These are phyloP conservation scores for Thelephora terrestris DNA, from an alignment of 1,284 basidiomycete genomes.

Conservation along the genomic window DNA sequence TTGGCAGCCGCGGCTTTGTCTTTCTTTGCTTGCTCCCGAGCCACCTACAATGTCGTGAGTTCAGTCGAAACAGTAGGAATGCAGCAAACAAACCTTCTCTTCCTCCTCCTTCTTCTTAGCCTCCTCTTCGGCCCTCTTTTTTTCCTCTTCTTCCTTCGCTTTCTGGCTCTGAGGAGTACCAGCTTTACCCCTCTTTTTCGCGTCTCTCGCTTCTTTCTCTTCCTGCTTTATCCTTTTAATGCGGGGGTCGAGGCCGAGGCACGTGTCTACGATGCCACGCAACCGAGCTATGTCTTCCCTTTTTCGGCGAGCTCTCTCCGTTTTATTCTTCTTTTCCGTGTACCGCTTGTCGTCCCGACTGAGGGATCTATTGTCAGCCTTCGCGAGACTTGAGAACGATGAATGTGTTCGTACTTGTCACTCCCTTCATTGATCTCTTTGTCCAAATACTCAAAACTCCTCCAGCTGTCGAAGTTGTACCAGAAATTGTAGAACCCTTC, in stretches of 20 bases:
- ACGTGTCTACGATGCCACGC: constrained; percentile 80
- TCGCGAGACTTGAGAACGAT: constrained; percentile 1
- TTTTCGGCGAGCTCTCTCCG: constrained; percentile 91
- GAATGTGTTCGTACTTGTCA: constrained; percentile 57
- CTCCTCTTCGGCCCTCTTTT: constrained; percentile 64
- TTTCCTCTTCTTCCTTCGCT: constrained; percentile 65
- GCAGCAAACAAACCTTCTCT: constrained; percentile 39
- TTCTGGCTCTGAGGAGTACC: constrained; percentile 38
- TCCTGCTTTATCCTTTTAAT: constrained; percentile 97
- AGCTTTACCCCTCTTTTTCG: constrained; percentile 71
- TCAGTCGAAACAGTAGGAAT: constrained; percentile 7
- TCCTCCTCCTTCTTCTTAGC: constrained; percentile 57
- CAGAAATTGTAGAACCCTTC: constrained; percentile 97
- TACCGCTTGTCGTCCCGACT: constrained; percentile 98
- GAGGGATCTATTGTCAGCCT: not conserved
- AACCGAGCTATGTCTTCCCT: constrained; percentile 96
- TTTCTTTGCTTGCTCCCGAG: constrained; percentile 76
- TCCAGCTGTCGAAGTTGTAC: constrained; percentile 99
- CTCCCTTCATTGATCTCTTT: constrained; percentile 98
- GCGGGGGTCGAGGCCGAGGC: constrained; percentile 82
- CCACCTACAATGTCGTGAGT: constrained; percentile 28
- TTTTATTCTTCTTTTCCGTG: constrained; percentile 99
- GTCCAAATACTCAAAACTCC: constrained; percentile 96
- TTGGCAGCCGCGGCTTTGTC: constrained; percentile 76
- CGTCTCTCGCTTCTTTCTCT: constrained; percentile 91